These are phyloP conservation scores for Calonectria henricotiae DNA, from an alignment of 2,329 filamentous ascomycete genomes.

Conservation along the genomic window DNA sequence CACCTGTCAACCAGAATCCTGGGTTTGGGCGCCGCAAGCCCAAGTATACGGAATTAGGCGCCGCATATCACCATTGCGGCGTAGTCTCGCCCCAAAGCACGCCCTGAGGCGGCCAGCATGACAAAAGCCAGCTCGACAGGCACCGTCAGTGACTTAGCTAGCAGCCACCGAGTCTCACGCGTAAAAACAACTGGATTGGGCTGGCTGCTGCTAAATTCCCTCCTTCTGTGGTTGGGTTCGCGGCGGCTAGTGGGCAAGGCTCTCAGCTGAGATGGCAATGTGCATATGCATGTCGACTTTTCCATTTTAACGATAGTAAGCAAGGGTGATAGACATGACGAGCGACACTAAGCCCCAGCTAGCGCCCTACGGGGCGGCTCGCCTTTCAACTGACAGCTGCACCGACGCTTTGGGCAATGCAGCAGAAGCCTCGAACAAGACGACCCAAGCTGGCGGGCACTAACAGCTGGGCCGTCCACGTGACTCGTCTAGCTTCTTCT, in stretches of 20 bases:
- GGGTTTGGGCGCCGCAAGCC: background rate
- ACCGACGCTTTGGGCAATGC: conserved; percentile 24
- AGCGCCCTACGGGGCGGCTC: conserved; percentile 22
- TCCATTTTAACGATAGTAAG: conserved; percentile 9
- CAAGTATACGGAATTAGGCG: background rate
- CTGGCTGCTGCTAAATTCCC: conserved; percentile 14
- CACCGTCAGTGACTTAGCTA: background rate
- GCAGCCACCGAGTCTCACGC: background rate
- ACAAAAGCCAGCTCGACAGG: background rate
- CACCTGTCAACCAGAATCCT: conserved; percentile 15
- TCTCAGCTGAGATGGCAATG: conserved; percentile 20
- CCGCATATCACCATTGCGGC: conserved; percentile 1
- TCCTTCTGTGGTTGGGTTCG: conserved; percentile 15
- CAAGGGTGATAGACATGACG: conserved; percentile 12
- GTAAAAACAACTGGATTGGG: conserved; percentile 22
- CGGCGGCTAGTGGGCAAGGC: conserved; percentile 16
- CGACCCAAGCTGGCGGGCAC: conserved; percentile 21
- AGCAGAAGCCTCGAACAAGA: conserved; percentile 13
- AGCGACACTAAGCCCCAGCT: conserved; percentile 5
- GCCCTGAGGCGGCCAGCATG: background rate
- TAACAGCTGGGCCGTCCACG: conserved; percentile 20
- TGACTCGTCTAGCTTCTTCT: background rate
- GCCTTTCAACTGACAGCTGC: conserved; percentile 20
- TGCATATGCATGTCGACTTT: conserved; percentile 24
- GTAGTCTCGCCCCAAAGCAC: background rate